Evolutionary conservation across 352 stramenopile genomes (phyloP), one percentile per base, ranked within the genome.

Genomic region (Phytophthora aleatoria): DNA sequence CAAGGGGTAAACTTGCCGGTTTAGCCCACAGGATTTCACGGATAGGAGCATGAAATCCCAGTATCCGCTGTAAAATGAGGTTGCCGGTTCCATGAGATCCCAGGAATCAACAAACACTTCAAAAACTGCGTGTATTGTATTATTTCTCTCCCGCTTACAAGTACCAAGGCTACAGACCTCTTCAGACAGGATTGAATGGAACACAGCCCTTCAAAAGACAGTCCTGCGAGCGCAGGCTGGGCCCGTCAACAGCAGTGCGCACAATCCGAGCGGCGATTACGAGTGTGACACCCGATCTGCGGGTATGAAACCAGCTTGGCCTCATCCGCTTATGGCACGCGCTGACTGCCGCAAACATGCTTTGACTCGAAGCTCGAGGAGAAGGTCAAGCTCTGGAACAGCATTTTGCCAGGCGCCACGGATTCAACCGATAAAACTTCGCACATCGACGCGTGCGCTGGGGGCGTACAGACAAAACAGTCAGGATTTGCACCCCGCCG

Each of bases 241-340:
- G 28, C 35, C 10, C 50, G 35, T 49, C 35, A 49, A 39, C 50
- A 8, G 13, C 2, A 12, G 4, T 56, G 38, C 16, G 42, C 12
- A 61, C 33, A 59, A 51, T 51, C 38, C 16, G 41, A 49, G 8
- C n/a, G 43, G 30, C 28, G 53, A 60, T 60, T 60, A 60, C 45
- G 27, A 63, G 33, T 54, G 38, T 30, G 15, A 63, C 56, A 59
- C 11, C 36, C 15, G 16, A 45, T 53, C 33, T 6, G 9, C 31
- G 27, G 58, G 61, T 61, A 33, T 39, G 58, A 51, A n/a, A 27
- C 30, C 49, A 44, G 26, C 10, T 10, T n/a, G 16, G 16, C 16
- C 16, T 20, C 16, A 20, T 20, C 16, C 16, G 45, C 30, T 66
- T 70, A 70, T 50, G 63, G 63, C 63, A 70, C 1, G 13, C 13